Evolutionary conservation across 257 asterid genomes (phyloP).

Genomic region (Paulownia fortunei): DNA sequence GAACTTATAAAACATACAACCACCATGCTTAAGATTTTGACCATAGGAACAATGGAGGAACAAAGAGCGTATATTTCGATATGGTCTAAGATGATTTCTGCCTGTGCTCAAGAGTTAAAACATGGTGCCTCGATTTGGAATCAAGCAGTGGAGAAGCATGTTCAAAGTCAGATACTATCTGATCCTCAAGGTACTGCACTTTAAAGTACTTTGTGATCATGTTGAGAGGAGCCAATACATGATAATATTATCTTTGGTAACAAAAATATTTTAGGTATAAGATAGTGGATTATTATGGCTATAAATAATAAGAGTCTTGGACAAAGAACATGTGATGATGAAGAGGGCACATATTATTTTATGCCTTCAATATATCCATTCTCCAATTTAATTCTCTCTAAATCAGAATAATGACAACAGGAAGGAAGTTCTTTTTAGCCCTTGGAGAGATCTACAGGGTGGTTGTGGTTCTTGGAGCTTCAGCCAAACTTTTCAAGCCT

Average conservation of each 20-base stretch:
- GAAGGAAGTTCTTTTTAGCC: conserved; percentile 59
- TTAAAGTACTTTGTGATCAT: conserved; percentile 14
- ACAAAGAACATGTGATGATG: conserved; percentile 4
- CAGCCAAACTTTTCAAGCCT: conserved; percentile 74
- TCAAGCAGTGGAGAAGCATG: conserved; percentile 58
- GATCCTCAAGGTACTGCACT: conserved; percentile 64
- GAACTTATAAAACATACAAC: conserved; percentile 67
- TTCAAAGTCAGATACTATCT: conserved; percentile 52
- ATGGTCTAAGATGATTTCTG: conserved; percentile 69
- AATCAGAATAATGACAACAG: conserved; percentile 47
- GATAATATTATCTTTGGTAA: neutral
- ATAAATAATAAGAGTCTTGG: neutral
- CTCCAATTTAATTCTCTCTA: conserved; percentile 29
- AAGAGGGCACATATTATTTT: conserved; percentile 2
- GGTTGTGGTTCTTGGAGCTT: conserved; percentile 67
- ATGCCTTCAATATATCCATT: conserved; percentile 15
- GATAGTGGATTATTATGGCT: conserved; percentile 6
- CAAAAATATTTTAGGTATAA: neutral
- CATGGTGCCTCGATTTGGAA: conserved; percentile 74
- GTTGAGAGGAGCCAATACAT: conserved; percentile 21
- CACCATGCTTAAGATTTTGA: conserved; percentile 69
- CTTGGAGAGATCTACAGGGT: conserved; percentile 87
- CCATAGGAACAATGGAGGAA: conserved; percentile 60
- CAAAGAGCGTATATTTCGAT: conserved; percentile 54
- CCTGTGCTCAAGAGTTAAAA: conserved; percentile 69